Evolutionary conservation across 176 grass and related monocot genomes (phyloP).

Genomic region (Triticum timopheevii): DNA sequence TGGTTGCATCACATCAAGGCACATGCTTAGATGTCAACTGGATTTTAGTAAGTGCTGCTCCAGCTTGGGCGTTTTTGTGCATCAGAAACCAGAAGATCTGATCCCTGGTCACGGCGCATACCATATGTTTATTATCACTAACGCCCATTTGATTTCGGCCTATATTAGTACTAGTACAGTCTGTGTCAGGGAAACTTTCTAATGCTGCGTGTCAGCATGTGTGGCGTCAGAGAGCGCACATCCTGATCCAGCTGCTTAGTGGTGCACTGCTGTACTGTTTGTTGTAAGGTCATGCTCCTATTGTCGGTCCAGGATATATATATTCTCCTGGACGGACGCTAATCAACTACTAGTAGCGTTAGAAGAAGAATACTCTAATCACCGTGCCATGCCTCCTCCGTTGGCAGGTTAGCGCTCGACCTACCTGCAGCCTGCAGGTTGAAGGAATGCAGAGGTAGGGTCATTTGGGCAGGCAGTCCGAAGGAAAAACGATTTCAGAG

Average conservation of each 20-base stretch:
- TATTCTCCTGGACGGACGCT: slow-evolving; percentile 12
- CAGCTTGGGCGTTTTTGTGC: neutral
- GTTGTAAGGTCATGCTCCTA: slow-evolving; percentile 43
- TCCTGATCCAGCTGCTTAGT: slow-evolving; percentile 33
- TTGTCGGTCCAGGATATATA: slow-evolving; percentile 29
- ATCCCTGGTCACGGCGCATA: slow-evolving; percentile 12
- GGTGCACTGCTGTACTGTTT: slow-evolving; percentile 38
- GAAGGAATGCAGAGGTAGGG: neutral
- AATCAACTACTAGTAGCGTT: slow-evolving; percentile 15
- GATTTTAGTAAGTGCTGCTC: neutral
- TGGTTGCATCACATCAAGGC: slow-evolving; percentile 2
- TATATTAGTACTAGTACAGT: neutral
- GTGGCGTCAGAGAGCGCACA: slow-evolving; percentile 33
- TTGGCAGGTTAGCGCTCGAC: slow-evolving; percentile 29
- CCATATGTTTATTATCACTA: neutral
- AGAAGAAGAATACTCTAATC: slow-evolving; percentile 20
- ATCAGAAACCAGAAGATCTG: slow-evolving; percentile 24
- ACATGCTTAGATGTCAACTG: neutral
- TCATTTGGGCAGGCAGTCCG: neutral
- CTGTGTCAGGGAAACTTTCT: slow-evolving; percentile 33
- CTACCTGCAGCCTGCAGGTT: slow-evolving; percentile 9
- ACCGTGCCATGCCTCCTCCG: slow-evolving; percentile 14
- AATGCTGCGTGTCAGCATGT: slow-evolving; percentile 36
- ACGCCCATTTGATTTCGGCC: neutral
- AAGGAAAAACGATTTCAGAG: neutral